Percentiles rank a stretch among this genome's conserved stretches.
phyloP scores from a whole-genome alignment of 768 basidiomycete species.

The Pisolithus tinctorius region DNA sequence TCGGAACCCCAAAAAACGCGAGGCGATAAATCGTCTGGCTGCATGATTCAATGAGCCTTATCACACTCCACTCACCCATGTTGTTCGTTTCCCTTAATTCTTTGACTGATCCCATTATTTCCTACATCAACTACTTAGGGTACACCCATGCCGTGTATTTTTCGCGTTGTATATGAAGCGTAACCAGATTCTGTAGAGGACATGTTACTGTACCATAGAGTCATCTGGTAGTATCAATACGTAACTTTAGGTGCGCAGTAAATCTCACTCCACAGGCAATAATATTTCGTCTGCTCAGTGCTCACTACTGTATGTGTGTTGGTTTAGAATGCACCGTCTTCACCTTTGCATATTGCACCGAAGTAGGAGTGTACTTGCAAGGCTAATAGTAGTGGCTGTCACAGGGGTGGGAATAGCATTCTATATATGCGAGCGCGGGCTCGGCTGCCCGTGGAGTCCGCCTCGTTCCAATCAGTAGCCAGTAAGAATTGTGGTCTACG shows the following conservation, averaged over 20 bases:
- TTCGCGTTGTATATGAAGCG: neutral
- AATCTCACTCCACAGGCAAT: neutral
- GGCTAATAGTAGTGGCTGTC: too few relatives aligned
- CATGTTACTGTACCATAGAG: neutral
- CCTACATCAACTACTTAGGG: neutral
- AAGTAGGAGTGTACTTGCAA: too few relatives aligned
- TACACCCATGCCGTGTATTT: neutral
- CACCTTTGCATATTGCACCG: too few relatives aligned
- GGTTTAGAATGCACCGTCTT: too few relatives aligned
- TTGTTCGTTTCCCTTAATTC: neutral
- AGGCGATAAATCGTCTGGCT: slow-evolving; percentile 20
- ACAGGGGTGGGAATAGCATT: too few relatives aligned
- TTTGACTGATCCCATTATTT: neutral
- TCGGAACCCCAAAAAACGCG: slow-evolving; percentile 23
- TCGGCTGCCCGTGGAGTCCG: neutral
- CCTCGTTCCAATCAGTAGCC: neutral
- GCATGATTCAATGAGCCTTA: slow-evolving; percentile 19
- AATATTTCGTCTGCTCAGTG: too few relatives aligned
- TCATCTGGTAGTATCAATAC: neutral
- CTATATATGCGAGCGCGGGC: neutral
- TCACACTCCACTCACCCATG: neutral
- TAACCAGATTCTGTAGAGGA: neutral
- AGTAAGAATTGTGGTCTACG: too few relatives aligned
- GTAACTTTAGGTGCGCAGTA: neutral
- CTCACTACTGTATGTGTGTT: neutral